Evolutionary conservation across 2,329 filamentous ascomycete genomes (phyloP).

Genomic region (Berkeleyomyces basicola): DNA sequence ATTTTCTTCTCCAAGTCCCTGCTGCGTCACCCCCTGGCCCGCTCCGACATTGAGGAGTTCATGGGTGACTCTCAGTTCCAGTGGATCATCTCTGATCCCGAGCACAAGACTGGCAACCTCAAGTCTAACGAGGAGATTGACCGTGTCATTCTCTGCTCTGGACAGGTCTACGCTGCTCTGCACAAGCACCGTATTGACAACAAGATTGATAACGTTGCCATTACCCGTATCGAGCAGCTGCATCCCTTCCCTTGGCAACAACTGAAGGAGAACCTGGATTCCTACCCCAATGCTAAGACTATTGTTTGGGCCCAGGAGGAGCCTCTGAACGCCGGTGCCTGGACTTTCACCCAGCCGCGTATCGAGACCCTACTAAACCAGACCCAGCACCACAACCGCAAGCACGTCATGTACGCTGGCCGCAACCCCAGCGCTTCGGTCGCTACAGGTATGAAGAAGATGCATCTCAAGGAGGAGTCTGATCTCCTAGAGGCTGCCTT

Average conservation of each 20-base stretch:
- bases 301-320: constrained; percentile 98
- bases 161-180: constrained; percentile 83
- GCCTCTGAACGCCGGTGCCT: constrained; percentile 90
- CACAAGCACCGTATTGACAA: constrained; percentile 81
- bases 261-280: constrained; percentile 89
- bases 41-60: constrained; percentile 83
- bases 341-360: constrained; percentile 93
- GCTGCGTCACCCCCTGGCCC: constrained; percentile 81
- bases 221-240: constrained; percentile 92
- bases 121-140: constrained; percentile 74
- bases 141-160: constrained; percentile 84
- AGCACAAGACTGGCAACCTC: constrained; percentile 60
- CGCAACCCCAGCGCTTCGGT: constrained; percentile 86
- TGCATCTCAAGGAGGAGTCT: constrained; percentile 83
- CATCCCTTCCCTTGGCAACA: constrained; percentile 98
- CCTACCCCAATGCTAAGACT: constrained; percentile 92
- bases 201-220: constrained; percentile 74
- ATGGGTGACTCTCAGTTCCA: constrained; percentile 81
- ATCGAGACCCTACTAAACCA: constrained; percentile 93
- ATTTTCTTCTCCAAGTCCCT: constrained; percentile 98
- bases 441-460: constrained; percentile 77
- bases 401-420: constrained; percentile 94
- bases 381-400: constrained; percentile 80
- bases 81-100: constrained; percentile 88
- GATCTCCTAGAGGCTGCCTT: constrained; percentile 57